Conservation (phyloP, 306 rosid species). For the Adenanthera pavonina region DNA sequence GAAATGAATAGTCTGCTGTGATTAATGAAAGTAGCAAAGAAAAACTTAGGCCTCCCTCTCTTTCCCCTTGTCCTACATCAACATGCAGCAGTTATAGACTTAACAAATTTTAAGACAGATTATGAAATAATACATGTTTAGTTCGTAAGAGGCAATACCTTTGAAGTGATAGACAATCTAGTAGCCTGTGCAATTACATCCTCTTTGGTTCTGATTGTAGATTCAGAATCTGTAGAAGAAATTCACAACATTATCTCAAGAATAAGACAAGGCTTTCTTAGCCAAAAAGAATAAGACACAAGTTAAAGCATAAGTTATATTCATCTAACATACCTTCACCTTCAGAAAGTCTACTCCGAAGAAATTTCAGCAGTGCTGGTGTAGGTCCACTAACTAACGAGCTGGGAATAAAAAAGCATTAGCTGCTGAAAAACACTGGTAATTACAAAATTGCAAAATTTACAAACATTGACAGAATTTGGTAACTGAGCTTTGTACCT, state of each 20-base stretch:
- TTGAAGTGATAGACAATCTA: constrained; percentile 80
- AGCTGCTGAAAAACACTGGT: constrained; percentile 32
- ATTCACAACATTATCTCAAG: constrained; percentile 33
- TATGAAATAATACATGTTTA: constrained; percentile 3
- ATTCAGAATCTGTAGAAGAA: constrained; percentile 65
- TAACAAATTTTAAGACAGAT: neutral
- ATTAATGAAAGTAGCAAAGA: neutral
- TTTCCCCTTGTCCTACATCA: too few relatives aligned
- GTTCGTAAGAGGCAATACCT: constrained; percentile 58
- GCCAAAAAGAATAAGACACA: neutral
- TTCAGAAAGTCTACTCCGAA: constrained; percentile 84
- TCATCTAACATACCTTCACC: constrained; percentile 63
- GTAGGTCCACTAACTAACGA: constrained; percentile 93
- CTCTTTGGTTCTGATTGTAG: constrained; percentile 58
- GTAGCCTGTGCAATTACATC: constrained; percentile 77
- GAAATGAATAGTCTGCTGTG: constrained; percentile 22
- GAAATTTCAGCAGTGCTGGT: constrained; percentile 70
- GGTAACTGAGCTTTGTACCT: constrained; percentile 56
- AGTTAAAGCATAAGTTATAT: constrained; percentile 23
- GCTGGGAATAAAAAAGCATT: constrained; percentile 52
- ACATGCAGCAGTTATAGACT: neutral
- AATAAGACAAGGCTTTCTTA: neutral
- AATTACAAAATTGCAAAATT: constrained; percentile 32
- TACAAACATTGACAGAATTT: constrained; percentile 25
- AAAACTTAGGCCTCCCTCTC: neutral